Evolutionary conservation across 371 early-diverging fungal genomes (phyloP), one percentile per base, ranked within the genome.

Genomic region (Polyrhizophydium stewartii): DNA sequence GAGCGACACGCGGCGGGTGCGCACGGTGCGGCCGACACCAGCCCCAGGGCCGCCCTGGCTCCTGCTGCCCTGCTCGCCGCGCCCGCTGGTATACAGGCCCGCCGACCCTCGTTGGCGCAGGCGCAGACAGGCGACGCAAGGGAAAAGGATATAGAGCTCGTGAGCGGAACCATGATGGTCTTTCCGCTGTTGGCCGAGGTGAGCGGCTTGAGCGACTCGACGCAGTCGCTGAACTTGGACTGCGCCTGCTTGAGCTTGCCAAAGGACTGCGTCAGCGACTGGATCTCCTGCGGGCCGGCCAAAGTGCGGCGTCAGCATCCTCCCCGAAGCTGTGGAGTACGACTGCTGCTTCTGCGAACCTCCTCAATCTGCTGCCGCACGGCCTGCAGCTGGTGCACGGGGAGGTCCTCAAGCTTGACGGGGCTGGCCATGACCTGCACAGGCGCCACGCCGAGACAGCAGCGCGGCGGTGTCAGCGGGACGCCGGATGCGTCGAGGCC

Each of bases 211-310:
- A 86, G 67, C 56, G 87, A 86, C 25, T 86, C 88, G 40, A 83
- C 84, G 79, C 93, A 89, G 63, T 91, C 93, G 40, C 72, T 75
- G 74, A 94, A 96, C 58, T 92, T 86, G 19, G 77, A 79, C 77
- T 94, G 93, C 17, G 92, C 95, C 57, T 86, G 85, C 74, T 90
- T 91, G 62, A 96, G 82, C 70, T 91, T 87, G 3, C 84, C 81
- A 64, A 87, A 96, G 12, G 94, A 92, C 46, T 73, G 75, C 5
- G 91, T 91, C 62, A 96, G 80, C 63, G 87, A 89, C 58, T 82
- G 81, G 41, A 96, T 76, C 84, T 94, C 95, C 89, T 91, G 67
- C 30, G 17, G 13, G 2, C 5, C 41, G 22, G 2, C 28, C 32
- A 27, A 22, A 28, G 43, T 16, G 38, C 17, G n/a, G 16, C 31